Evolutionary conservation across 305 asterid genomes (phyloP), one percentile per base, ranked within the genome.

Genomic region (Fraxinus sp.): DNA sequence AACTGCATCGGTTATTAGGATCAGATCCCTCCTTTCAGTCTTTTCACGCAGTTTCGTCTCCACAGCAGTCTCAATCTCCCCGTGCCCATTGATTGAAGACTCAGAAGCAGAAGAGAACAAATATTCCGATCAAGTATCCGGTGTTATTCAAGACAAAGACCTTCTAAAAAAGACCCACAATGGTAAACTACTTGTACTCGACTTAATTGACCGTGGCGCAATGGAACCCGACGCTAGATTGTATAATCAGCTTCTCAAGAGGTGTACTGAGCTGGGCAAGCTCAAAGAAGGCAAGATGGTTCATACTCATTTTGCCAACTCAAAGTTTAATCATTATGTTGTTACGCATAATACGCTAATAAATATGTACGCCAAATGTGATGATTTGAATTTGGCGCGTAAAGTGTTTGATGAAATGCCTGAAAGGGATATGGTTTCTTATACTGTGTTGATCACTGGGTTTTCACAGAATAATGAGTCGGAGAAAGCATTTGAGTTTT

Each of bases 401-500:
- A 86, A 87, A 32, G 92, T 89, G 93, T 96, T 94, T 18, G 94
- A 91, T 82, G 93, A 75, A 89, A 96, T 96, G 98, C 83, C 83
- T 39, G 89, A 87, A 0, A 84, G 92, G 74, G 99, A 94, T 81
- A 91, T 93, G 95, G 99, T 95, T 75, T 91, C 97, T 41, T 95
- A 94, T 87, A 93, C 99, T 26, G 90, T 88, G 80, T 77, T 96
- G 87, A 90, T 96, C 76, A 90, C 91, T 85, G 97, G 97, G 46
- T 93, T 91, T 85, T 90, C 97, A 3, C 97, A 93, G 80, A 82
- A 85, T 71, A 90, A 82, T 32, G 89, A 85, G 75, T 86, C 86
- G 39, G 26, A 62, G 22, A 86, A 90, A 82, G 97, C 95, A 9
- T 66, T 93, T 82, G 30, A 32, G 24, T 81, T 89, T 87, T 94